These are phyloP conservation scores for Mesotaenium endlicherianum DNA, from an alignment of 139 green algal species.

Conservation along the genomic window DNA sequence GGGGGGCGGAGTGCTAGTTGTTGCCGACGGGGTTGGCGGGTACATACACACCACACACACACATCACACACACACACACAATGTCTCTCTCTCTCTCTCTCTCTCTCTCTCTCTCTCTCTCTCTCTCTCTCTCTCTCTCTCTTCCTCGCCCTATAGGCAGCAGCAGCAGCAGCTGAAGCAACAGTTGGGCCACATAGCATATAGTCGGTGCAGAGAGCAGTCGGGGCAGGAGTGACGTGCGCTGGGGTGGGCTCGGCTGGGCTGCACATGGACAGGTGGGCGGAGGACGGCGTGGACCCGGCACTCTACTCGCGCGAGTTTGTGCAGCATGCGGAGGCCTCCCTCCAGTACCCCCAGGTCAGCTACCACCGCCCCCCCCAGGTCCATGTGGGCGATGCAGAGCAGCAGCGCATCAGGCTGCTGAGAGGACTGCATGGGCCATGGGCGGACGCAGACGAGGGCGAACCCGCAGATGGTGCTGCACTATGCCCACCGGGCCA, in stretches of 20 bases:
- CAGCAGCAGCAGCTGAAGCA: not conserved
- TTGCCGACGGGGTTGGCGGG: conserved; percentile 38
- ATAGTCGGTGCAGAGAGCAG: not conserved
- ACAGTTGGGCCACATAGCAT: not conserved
- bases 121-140: not conserved
- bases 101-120: not conserved
- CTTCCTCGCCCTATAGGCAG: not conserved
- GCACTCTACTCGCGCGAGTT: conserved; percentile 51
- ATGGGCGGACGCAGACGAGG: too few species aligned
- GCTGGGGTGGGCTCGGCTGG: not conserved
- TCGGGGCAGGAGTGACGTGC: not conserved
- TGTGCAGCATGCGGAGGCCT: conserved; percentile 11
- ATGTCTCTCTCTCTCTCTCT: not conserved
- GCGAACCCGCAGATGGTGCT: conserved; percentile 4
- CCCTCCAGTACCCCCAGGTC: too few species aligned
- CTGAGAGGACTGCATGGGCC: too few species aligned
- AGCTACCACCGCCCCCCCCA: too few species aligned
- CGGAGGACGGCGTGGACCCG: conserved; percentile 47
- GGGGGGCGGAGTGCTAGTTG: conserved; percentile 1
- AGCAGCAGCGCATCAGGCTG: too few species aligned
- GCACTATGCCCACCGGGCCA: not conserved
- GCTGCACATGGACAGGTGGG: conserved; percentile 32
- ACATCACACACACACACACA: too few species aligned
- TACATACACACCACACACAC: not conserved
- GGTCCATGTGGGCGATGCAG: too few species aligned